Base-by-base conservation (phyloP, 139 green algal genomes). In the Deuterostichococcus epilithicus region DNA sequence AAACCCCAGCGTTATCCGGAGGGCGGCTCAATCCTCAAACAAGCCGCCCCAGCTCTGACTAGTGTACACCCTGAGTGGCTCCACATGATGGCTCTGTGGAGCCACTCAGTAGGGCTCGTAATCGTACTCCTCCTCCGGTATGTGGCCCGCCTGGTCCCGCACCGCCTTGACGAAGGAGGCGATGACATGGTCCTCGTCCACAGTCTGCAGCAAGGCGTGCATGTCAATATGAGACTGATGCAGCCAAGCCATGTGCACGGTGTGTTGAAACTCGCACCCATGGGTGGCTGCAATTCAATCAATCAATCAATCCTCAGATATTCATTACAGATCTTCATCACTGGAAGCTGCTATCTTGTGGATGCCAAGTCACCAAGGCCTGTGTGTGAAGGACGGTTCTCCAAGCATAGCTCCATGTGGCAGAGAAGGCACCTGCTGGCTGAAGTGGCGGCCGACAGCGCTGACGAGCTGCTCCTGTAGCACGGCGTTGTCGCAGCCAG, bases 361-460 rank as follows among this genome's bases (percentile, higher is more conserved):
- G 28, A 71, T 71, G 33, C 28, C 30, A 18, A 71, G 20, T 26
- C 65, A 32, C 18, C 35, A n/a, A 25, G 25, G 18, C 25, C 39
- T 26, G 26, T n/a, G 0, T 26, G 28, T 8, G 35, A 3, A n/a
- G 39, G 26, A 22, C 8, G 66, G 26, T 4, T 30, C 25, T 42
- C 20, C 44, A 25, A 20, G 37, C 44, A 76, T 28, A 13, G 2
- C 23, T 39, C n/a, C 2, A 22, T 25, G 22, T 22, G 3, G 26
- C 23, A 45, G 28, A 30, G 26, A n/a, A 68, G 5, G 13, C 58
- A 85, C 70, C 80, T 93, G 80, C n/a, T 70, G 34, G 1, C 28
- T 74, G 71, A 92, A 90, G 65, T 89, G 84, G 32, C 38, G 70
- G 10, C 38, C 47, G 2, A 88, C 86, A 6, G 82, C 76, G n/a